Conservation (phyloP, 176 grass and related monocot genomes). For the Phragmites australis region DNA sequence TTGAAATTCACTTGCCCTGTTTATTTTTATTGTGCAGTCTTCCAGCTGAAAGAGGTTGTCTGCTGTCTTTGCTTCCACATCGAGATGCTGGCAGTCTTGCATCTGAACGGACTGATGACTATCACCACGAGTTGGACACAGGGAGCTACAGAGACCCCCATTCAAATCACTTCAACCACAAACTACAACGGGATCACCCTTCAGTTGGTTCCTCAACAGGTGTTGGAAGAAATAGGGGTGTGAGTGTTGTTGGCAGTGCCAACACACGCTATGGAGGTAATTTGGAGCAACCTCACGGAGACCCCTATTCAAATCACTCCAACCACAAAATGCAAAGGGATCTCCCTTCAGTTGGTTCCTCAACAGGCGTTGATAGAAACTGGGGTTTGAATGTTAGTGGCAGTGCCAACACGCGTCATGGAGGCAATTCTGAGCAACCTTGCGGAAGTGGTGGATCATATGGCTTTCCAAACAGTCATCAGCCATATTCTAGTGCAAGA, state of each 20-base stretch:
- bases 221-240: constrained; percentile 13
- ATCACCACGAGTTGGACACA: constrained; percentile 25
- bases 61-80: constrained; percentile 23
- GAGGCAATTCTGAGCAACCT: constrained; percentile 32
- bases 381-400: background rate
- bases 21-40: constrained; percentile 30
- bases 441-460: constrained; percentile 39
- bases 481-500: constrained; percentile 35
- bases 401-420: constrained; percentile 8
- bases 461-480: constrained; percentile 35
- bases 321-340: constrained; percentile 16
- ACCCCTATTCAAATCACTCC: constrained; percentile 1
- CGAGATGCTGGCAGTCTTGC: constrained; percentile 37
- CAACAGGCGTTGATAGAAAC: constrained; percentile 14
- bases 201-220: constrained; percentile 28
- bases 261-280: too few relatives aligned
- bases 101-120: constrained; percentile 47
- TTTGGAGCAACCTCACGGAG: too few relatives aligned
- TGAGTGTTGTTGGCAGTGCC: background rate
- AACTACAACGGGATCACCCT: constrained; percentile 30
- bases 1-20: background rate
- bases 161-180: constrained; percentile 4
- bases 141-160: constrained; percentile 6
- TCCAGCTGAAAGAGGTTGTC: constrained; percentile 35
- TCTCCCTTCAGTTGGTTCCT: constrained; percentile 33